Base-by-base conservation (phyloP, 345 rosid species). In the Gossypium arboreum region DNA sequence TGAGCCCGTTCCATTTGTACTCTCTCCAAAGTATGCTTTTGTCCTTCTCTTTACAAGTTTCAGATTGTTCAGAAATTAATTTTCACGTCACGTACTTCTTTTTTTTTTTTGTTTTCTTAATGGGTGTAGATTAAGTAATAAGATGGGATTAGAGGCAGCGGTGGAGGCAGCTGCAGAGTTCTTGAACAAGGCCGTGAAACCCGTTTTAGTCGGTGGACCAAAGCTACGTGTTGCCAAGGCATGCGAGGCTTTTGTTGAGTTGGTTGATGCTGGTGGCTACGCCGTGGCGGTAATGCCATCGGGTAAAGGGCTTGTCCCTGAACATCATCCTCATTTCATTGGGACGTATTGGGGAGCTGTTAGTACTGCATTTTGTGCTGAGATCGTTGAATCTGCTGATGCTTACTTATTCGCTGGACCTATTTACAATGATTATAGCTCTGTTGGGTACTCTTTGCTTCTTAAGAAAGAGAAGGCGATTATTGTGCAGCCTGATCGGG, bases 331-430 rank as follows among this genome's bases (percentile, higher is more conserved):
- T 8, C 94, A 78, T 81, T 91, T 89, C 83, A 79, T 89, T n/a
- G 97, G 97, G 50, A 91, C 97, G 6, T 91, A 88, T 34, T 91
- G 94, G 94, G 97, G 97, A 47, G 94, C 92, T 3, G 90, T 91
- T 72, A 91, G 94, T 81, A 85, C 94, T 16, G 80, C 92, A 0
- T 91, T 91, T 75, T 91, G 97, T 68, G 86, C 92, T 24, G 94
- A 91, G 82, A 91, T 91, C 22, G 97, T 91, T 71, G 97, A 91
- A 76, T 91, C 94, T 25, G 92, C 97, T 0, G 97, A 91, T 80
- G 94, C 97, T 56, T 91, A 89, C 76, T 68, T 91, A 83, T 88
- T 91, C 74, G 97, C 92, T 16, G 94, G 97, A 3, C 94, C 97
- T 16, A 89, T 91, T 70, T 91, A 88, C 79, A 91, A 88, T 78